Evolutionary conservation across 2,329 filamentous ascomycete species (phyloP).

Genomic region (Chaetomium olivaceum): DNA sequence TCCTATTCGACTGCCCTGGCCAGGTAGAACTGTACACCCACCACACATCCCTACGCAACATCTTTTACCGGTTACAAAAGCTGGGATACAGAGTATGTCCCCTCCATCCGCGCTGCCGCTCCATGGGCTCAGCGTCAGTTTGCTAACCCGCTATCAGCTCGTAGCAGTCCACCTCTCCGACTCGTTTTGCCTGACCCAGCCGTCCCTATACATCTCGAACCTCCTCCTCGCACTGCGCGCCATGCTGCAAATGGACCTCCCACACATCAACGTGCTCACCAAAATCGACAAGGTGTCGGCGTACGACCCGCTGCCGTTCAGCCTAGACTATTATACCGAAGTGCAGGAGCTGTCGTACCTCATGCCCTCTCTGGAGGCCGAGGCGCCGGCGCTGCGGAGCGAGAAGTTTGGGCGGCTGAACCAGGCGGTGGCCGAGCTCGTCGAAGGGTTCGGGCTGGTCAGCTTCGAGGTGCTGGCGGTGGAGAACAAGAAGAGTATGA

Average conservation of each 20-base stretch:
- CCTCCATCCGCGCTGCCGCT: not conserved
- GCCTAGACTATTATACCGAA: slow-evolving; percentile 95
- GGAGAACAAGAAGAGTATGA: slow-evolving; percentile 97
- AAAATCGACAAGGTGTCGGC: slow-evolving; percentile 93
- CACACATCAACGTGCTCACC: slow-evolving; percentile 91
- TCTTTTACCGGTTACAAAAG: slow-evolving; percentile 89
- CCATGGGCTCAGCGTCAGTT: no score
- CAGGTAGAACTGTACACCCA: slow-evolving; percentile 98
- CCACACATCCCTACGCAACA: slow-evolving; percentile 85
- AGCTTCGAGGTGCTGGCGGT: slow-evolving; percentile 92
- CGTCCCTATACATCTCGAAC: slow-evolving; percentile 92
- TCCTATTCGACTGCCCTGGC: slow-evolving; percentile 94
- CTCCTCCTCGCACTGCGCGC: slow-evolving; percentile 88
- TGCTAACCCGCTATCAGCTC: slow-evolving; percentile 59
- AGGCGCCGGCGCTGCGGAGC: slow-evolving; percentile 68
- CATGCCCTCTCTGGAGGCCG: slow-evolving; percentile 74
- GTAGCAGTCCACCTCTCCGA: slow-evolving; percentile 93
- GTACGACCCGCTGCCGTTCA: slow-evolving; percentile 87
- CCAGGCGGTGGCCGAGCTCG: slow-evolving; percentile 79
- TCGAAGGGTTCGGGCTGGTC: slow-evolving; percentile 88
- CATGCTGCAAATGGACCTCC: slow-evolving; percentile 98
- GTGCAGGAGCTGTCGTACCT: slow-evolving; percentile 90
- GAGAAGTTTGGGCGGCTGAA: slow-evolving; percentile 84
- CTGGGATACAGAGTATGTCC: slow-evolving; percentile 79
- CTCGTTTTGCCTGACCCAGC: slow-evolving; percentile 88